phyloP scores from a whole-genome alignment of 257 asterid species.

The Plantago elongata region DNA sequence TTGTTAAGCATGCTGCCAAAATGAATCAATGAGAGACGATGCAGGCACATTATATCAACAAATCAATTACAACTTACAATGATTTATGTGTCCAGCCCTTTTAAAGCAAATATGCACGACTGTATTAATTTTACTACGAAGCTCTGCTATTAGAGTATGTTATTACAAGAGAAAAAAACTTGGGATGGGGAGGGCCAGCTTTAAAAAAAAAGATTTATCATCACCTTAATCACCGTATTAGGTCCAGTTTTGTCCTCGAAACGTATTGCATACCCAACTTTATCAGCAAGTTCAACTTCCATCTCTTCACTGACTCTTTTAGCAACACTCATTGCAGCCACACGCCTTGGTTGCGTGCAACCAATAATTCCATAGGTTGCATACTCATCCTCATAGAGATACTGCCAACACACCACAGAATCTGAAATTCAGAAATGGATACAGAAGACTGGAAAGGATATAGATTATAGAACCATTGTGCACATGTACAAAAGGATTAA shows the following conservation, averaged over 20 bases:
- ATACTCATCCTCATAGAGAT: conserved; percentile 87
- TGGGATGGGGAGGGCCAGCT: not conserved
- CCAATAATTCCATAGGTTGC: conserved; percentile 70
- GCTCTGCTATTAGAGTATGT: no score
- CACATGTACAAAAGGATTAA: no score
- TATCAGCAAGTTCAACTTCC: conserved; percentile 90
- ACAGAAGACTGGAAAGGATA: not conserved
- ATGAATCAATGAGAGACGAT: no score
- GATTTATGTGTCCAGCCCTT: no score
- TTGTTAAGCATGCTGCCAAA: no score
- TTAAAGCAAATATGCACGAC: no score
- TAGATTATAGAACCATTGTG: no score
- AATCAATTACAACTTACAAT: no score
- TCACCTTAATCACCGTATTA: conserved; percentile 83
- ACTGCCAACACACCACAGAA: conserved; percentile 43
- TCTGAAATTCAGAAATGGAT: conserved; percentile 6
- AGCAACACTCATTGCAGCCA: conserved; percentile 99
- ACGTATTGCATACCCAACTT: conserved; percentile 94
- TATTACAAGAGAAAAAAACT: no score
- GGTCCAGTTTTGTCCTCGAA: conserved; percentile 98
- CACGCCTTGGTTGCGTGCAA: conserved; percentile 99
- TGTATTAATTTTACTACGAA: no score
- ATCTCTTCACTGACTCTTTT: conserved; percentile 98
- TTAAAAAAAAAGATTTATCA: not conserved
- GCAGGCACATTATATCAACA: no score